A percentile compares a stretch with the other conserved stretches of the same genome.
phyloP scores from a whole-genome alignment of 169 alveolate genomes.

The Blepharisma undulans region DNA sequence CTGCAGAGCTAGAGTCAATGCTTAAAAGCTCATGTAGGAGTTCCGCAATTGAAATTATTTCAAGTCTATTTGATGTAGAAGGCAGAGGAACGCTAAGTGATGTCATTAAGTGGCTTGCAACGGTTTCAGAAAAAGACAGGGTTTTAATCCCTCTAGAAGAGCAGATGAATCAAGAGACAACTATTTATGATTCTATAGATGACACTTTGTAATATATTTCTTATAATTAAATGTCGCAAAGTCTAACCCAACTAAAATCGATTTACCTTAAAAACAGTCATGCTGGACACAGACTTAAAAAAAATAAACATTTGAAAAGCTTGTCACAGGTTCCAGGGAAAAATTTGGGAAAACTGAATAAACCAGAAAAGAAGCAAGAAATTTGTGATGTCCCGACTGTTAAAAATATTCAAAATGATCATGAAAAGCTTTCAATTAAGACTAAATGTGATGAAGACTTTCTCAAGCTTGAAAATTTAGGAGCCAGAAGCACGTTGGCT shows the following conservation, averaged over 20 bases:
- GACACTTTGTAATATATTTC: background rate
- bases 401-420: background rate
- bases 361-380: background rate
- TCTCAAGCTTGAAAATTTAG: background rate
- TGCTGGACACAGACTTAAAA: background rate
- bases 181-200: background rate
- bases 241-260: background rate
- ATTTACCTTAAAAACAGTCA: background rate
- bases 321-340: background rate
- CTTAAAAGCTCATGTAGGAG: background rate
- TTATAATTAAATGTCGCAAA: background rate
- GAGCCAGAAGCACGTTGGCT: background rate
- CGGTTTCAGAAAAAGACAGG: background rate
- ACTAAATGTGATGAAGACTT: background rate
- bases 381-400: background rate
- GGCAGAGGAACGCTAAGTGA: slow-evolving; percentile 27
- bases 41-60: slow-evolving; percentile 4
- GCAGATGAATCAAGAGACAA: background rate
- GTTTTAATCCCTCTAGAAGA: background rate
- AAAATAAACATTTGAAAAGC: background rate
- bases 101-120: slow-evolving; percentile 32
- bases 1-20: slow-evolving; percentile 22
- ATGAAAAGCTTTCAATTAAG: background rate
- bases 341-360: background rate
- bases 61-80: background rate